These are phyloP conservation scores for Rhypophila decipiens DNA, from an alignment of 495 filamentous ascomycete species.

Conservation along the genomic window DNA sequence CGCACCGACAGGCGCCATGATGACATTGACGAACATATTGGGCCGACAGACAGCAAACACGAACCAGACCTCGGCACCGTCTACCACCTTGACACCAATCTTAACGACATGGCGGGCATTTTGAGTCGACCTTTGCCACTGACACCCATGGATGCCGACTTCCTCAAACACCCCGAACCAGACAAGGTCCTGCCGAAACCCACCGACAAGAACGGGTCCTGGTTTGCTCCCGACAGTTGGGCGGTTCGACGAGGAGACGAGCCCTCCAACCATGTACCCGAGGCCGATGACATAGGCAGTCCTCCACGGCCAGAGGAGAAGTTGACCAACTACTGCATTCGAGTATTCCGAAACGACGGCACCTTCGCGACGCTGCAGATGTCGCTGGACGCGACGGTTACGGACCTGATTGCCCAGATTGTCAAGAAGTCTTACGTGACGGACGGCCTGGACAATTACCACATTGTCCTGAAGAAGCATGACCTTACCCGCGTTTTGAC, in stretches of 20 bases:
- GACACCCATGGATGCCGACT: slow-evolving; percentile 54
- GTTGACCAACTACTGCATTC: slow-evolving; percentile 72
- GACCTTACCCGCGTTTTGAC: slow-evolving; percentile 78
- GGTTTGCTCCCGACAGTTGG: slow-evolving; percentile 94
- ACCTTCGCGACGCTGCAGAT: slow-evolving; percentile 89
- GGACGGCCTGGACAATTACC: slow-evolving; percentile 85
- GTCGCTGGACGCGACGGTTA: slow-evolving; percentile 71
- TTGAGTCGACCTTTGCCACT: slow-evolving; percentile 56
- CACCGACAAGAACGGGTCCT: slow-evolving; percentile 41
- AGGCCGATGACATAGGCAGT: slow-evolving; percentile 58
- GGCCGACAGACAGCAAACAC: slow-evolving; percentile 37
- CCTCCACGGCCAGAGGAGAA: slow-evolving; percentile 60
- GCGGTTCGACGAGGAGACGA: slow-evolving; percentile 71
- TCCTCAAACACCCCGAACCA: slow-evolving; percentile 13
- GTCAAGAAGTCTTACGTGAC: slow-evolving; percentile 87
- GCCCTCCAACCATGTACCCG: slow-evolving; percentile 27
- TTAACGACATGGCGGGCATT: slow-evolving; percentile 79
- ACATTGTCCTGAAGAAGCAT: slow-evolving; percentile 90
- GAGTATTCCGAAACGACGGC: slow-evolving; percentile 88
- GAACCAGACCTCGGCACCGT: slow-evolving; percentile 34
- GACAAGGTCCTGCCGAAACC: background rate
- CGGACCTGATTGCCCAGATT: slow-evolving; percentile 74
- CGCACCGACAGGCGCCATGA: slow-evolving; percentile 33
- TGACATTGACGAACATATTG: slow-evolving; percentile 41
- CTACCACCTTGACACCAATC: slow-evolving; percentile 76